Evolutionary conservation across 2,329 filamentous ascomycete genomes (phyloP).

Genomic region (Nakataea oryzae): DNA sequence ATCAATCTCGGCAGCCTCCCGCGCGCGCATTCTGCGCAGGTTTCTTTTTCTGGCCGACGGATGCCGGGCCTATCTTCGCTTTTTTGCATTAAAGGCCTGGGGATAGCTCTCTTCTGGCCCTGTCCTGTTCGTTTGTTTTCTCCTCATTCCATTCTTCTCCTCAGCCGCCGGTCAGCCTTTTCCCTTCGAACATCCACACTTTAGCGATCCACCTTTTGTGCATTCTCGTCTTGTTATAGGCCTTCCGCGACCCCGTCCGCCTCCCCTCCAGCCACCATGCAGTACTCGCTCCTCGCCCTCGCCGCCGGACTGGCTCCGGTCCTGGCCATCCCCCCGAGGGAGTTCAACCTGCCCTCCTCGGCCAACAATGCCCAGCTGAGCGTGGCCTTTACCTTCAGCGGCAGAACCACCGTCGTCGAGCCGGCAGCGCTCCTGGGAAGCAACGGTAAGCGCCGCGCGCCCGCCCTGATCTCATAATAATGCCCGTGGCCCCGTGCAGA

Average conservation of each 20-base stretch:
- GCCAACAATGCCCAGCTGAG: slow-evolving; percentile 4
- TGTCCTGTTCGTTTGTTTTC: neutral
- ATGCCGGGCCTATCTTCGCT: neutral
- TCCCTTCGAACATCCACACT: neutral
- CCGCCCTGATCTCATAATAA: neutral
- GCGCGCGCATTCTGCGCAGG: neutral
- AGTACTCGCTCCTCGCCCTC: neutral
- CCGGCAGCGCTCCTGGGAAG: neutral
- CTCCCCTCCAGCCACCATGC: neutral
- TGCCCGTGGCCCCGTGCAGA: neutral
- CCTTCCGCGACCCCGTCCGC: neutral
- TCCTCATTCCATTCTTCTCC: neutral
- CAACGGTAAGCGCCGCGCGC: neutral
- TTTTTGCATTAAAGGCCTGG: neutral
- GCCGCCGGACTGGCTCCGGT: slow-evolving; percentile 3
- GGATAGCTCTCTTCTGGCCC: neutral
- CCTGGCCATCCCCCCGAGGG: slow-evolving; percentile 6
- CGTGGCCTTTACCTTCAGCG: slow-evolving; percentile 5
- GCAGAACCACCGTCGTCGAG: slow-evolving; percentile 3
- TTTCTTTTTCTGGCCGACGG: neutral
- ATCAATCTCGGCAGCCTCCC: too few relatives aligned
- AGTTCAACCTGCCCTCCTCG: slow-evolving; percentile 4
- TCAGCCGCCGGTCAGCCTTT: neutral
- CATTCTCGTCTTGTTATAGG: neutral
- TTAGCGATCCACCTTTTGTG: neutral